A percentile compares a stretch with the other conserved stretches of the same genome.
phyloP scores from a whole-genome alignment of 1,284 basidiomycete species.

The Malassezia brasiliensis region DNA sequence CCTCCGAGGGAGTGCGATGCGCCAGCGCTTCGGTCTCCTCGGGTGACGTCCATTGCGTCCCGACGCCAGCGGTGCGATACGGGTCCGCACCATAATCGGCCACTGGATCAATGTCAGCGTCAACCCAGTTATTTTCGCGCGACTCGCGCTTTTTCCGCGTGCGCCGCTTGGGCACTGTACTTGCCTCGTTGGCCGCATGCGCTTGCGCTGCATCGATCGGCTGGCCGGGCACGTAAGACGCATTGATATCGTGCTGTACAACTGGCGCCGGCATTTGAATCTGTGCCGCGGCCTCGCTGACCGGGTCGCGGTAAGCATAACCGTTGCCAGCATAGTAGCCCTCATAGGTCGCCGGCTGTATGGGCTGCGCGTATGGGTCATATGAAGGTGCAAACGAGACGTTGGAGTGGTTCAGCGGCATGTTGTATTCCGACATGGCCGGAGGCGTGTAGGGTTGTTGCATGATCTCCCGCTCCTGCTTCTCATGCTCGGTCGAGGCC shows the following conservation, averaged over 20 bases:
- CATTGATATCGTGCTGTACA: neutral
- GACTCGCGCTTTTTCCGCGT: neutral
- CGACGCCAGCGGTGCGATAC: conserved; percentile 3
- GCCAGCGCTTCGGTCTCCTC: neutral
- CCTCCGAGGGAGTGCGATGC: neutral
- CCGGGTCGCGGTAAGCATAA: neutral
- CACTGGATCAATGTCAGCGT: neutral
- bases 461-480: neutral
- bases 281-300: neutral
- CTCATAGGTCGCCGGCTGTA: neutral
- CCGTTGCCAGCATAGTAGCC: neutral
- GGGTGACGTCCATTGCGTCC: neutral
- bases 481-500: neutral
- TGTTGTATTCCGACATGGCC: neutral
- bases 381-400: neutral
- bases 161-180: neutral
- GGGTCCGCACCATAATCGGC: conserved; percentile 1
- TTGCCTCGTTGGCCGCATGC: neutral
- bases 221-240: neutral
- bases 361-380: neutral
- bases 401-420: neutral
- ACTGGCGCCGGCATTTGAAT: neutral
- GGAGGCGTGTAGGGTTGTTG: neutral
- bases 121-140: neutral
- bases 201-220: neutral